Base-by-base conservation (phyloP, 2,329 filamentous ascomycete species). In the Colletotrichum sp. region DNA sequence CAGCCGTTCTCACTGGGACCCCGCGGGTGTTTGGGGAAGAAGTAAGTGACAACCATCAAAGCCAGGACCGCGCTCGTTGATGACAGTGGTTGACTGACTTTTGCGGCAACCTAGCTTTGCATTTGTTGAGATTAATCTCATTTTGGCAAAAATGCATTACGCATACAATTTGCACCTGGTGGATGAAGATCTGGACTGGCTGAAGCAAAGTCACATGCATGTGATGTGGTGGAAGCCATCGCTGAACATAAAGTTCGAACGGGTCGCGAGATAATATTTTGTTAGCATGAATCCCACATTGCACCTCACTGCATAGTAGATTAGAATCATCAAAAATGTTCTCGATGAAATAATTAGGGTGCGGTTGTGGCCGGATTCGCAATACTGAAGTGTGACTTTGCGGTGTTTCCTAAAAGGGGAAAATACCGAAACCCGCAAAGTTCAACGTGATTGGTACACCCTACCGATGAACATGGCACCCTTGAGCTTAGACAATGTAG, bases 111-210 rank as follows among this genome's bases (percentile, higher is more conserved):
- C 36, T 70, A 81, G 81, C 75, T 80, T 84, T 28, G 86, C 86
- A 1, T 83, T 81, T 57, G 80, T 86, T 55, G 84, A 87, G 76
- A 81, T 87, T 78, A 80, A 81, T 12, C 76, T 85, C 7, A 80
- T 86, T 15, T 65, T 88, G 16, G 81, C 84, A 2, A 87, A 86
- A 77, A 76, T 87, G 34, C 30, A 86, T 7, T 87, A 77, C 69
- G 77, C 74, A 10, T 88, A 85, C 73, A 84, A 88, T 64, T 60
- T 87, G 57, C 81, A 85, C 75, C 78, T 85, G 60, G 75, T 84
- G 2, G 77, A 81, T 55, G 75, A 77, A 34, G 78, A 83, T 55
- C 59, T 79, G 2, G 83, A 89, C 69, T 90, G 87, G 86, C 77
- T 85, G 34, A 60, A 71, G 6, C 79, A 84, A 12, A 80, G 81